Base-by-base conservation (phyloP, 768 basidiomycete genomes). In the Boletus subparvulus region DNA sequence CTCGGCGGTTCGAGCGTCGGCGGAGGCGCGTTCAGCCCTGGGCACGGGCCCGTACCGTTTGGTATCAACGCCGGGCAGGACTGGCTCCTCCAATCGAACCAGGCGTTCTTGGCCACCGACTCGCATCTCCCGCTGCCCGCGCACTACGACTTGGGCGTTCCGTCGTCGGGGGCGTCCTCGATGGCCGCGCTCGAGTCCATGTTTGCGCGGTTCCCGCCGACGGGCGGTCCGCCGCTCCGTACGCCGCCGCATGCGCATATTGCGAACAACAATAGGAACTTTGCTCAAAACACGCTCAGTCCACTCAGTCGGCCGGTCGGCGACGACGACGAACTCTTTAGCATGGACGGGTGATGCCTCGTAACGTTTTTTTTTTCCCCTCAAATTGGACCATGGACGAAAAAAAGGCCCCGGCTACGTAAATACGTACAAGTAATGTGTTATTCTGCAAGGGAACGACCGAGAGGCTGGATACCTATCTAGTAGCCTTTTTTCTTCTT, bases 251-350 rank as follows among this genome's bases (percentile, higher is more conserved):
- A 71, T 17, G 33, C 64, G 10, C 69, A 71, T 17, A 30, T 63
- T n/a, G 47, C 46, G 8, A 64, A 53, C 52, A 59, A 13, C 46
- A 58, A 42, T 47, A 68, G 77, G 39, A 68, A 67, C 52, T 21
- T 21, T 81, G 74, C 66, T 10, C 63, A 73, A 49, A 67, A 67
- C 47, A 74, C 80, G 42, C 68, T 80, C 63, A 87, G 86, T 66
- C 86, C 86, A 50, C 73, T 88, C 54, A 83, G 84, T 63, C 75
- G 82, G 52, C 84, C 86, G 4, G 82, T 79, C n/a, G 76, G 76
- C 35, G 82, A 78, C 55, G 78, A 87, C 58, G 86, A 87, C 66
- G 88, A 87, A 65, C 69, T 90, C 67, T 91, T 91, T 68, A 77
- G 77, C 64, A 85, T 90, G 84, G 88, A 90, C 60, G 76, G 76